Conservation (phyloP, 495 filamentous ascomycete genomes). For the Penicillium paradoxum region DNA sequence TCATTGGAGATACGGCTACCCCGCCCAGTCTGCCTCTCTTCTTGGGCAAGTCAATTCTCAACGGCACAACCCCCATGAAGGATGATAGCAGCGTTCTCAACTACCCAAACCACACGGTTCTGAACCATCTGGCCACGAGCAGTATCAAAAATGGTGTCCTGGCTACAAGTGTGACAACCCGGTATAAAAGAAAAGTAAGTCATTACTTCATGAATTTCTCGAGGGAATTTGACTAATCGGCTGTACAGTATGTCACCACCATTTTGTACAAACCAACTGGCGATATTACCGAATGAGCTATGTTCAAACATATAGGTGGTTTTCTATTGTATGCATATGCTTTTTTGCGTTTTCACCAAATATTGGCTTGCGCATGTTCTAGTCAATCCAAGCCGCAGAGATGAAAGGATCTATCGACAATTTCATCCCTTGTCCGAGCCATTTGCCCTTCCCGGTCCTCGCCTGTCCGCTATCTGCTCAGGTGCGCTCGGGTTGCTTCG, state of each 20-base stretch:
- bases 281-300: constrained; percentile 33
- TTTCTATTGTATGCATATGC: constrained; percentile 7
- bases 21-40: constrained; percentile 88
- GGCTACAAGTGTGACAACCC: constrained; percentile 93
- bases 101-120: constrained; percentile 93
- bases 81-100: constrained; percentile 95
- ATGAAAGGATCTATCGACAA: neutral
- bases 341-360: neutral
- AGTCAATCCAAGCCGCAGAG: neutral
- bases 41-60: constrained; percentile 89
- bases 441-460: neutral
- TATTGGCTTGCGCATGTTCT: neutral
- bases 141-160: constrained; percentile 95
- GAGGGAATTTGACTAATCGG: constrained; percentile 9
- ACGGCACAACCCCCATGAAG: constrained; percentile 84
- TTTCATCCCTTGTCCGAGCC: neutral
- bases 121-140: constrained; percentile 97
- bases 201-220: neutral
- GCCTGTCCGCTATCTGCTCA: neutral
- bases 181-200: constrained; percentile 90
- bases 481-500: neutral
- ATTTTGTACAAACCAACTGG: constrained; percentile 93
- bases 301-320: neutral
- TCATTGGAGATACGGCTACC: constrained; percentile 67
- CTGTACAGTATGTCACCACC: constrained; percentile 82